Base-by-base conservation (phyloP, 306 rosid species). In the Ceratonia siliqua region DNA sequence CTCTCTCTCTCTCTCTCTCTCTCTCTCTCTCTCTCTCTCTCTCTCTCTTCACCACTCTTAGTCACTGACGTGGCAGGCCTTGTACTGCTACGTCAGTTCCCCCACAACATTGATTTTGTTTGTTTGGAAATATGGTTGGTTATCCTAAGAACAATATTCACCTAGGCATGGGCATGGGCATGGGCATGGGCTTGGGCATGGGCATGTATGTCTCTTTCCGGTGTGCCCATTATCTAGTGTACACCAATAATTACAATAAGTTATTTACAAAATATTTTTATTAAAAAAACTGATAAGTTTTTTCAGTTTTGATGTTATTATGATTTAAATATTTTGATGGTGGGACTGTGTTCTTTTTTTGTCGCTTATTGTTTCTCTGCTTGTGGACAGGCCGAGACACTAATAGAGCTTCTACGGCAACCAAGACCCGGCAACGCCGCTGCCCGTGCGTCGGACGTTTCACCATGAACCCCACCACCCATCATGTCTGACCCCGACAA, bases 331-430 rank as follows among this genome's bases (percentile, higher is more conserved):
- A 24, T 28, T 1, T 27, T 54, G 57, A 53, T 52, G 15, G 32
- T 9, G 50, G 59, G 32, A 6, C 6, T 74, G 61, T 43, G 32
- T 72, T 42, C 25, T 8, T 24, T 6, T n/a, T 25, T 73, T 68
- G 83, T 82, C 81, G 66, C 79, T 82, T 52, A 43, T 49, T 80
- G 81, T 84, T 81, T 59, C 27, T 59, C 36, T 61, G 21, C 27
- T 54, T 75, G 85, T n/a, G 77, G 76, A 86, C 96, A 93, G 98
- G 97, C 90, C 77, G 96, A 93, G 93, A 84, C 85, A 82, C 68
- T 93, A 48, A 85, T 89, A 70, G 93, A 91, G 82, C 90, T 93
- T 82, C 87, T 93, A 74, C 96, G 97, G 85, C 97, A 83, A 88
- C 96, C 97, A 50, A 93, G 98, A 88, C 78, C 98, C 92, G 86